Evolutionary conservation across 257 asterid genomes (phyloP).

Genomic region (Fraxinus anomala): DNA sequence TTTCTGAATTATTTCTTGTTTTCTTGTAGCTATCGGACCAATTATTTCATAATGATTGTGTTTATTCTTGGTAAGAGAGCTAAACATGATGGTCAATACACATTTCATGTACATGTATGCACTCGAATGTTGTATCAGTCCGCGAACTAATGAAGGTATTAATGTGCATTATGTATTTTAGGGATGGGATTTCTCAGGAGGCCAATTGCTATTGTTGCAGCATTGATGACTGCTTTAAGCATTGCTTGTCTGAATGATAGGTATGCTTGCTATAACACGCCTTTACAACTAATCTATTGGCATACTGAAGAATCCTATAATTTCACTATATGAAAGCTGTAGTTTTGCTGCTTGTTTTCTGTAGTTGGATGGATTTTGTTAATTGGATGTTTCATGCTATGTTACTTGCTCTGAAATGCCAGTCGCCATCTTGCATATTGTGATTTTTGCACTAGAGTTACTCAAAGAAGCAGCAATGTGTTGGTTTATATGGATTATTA

Average conservation of each 20-base stretch:
- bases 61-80: conserved; percentile 73
- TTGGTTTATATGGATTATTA: background rate
- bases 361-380: conserved; percentile 11
- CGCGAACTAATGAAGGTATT: conserved; percentile 16
- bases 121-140: conserved; percentile 17
- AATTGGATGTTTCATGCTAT: conserved; percentile 1
- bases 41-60: conserved; percentile 80
- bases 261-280: conserved; percentile 31
- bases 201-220: conserved; percentile 86
- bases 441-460: conserved; percentile 16
- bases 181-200: conserved; percentile 81
- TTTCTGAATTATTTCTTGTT: background rate
- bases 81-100: conserved; percentile 6
- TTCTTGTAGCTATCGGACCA: conserved; percentile 84
- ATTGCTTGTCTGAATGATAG: conserved; percentile 91
- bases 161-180: conserved; percentile 39
- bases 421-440: too few relatives aligned
- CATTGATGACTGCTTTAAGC: conserved; percentile 77
- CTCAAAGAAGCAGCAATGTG: background rate
- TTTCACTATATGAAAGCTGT: background rate
- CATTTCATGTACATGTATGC: conserved; percentile 4
- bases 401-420: too few relatives aligned
- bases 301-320: background rate
- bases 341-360: background rate
- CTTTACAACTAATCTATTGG: too few relatives aligned